A percentile compares a stretch with the other conserved stretches of the same genome.
Conservation (phyloP, 208 protist species). For the Blastocrithidia nonstop region DNA sequence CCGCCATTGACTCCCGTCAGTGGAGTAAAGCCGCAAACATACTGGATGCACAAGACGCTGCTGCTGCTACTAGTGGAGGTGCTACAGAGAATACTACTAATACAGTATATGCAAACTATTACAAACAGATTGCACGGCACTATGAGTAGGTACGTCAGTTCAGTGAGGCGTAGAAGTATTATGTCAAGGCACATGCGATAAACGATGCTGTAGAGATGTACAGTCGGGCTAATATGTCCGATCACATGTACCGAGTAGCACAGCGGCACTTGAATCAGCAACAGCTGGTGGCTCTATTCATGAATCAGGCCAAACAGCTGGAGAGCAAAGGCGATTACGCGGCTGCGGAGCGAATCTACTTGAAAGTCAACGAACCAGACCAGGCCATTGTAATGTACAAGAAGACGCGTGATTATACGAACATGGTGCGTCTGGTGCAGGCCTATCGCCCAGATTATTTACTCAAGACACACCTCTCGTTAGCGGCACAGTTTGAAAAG, state of each 20-base stretch:
- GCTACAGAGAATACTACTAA: slow-evolving; percentile 1
- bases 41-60: slow-evolving; percentile 40
- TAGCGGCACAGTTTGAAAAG: slow-evolving; percentile 92
- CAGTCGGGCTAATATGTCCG: slow-evolving; percentile 80
- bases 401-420: slow-evolving; percentile 79
- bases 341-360: slow-evolving; percentile 91
- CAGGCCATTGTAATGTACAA: slow-evolving; percentile 95
- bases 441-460: slow-evolving; percentile 86
- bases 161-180: slow-evolving; percentile 89
- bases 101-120: slow-evolving; percentile 46
- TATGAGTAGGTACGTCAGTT: slow-evolving; percentile 88
- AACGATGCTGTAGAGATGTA: slow-evolving; percentile 95
- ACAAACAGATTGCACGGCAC: slow-evolving; percentile 86
- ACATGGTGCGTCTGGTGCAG: slow-evolving; percentile 90
- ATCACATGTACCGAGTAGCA: slow-evolving; percentile 89
- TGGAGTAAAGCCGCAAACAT: slow-evolving; percentile 87
- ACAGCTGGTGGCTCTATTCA: slow-evolving; percentile 86
- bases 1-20: slow-evolving; percentile 90
- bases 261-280: slow-evolving; percentile 80
- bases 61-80: slow-evolving; percentile 6
- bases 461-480: slow-evolving; percentile 87
- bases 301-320: slow-evolving; percentile 87
- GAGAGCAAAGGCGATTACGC: slow-evolving; percentile 88
- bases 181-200: slow-evolving; percentile 75
- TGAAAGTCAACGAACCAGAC: slow-evolving; percentile 93